phyloP scores from a whole-genome alignment of 1,284 basidiomycete genomes.

The Boletus semigastroideus region DNA sequence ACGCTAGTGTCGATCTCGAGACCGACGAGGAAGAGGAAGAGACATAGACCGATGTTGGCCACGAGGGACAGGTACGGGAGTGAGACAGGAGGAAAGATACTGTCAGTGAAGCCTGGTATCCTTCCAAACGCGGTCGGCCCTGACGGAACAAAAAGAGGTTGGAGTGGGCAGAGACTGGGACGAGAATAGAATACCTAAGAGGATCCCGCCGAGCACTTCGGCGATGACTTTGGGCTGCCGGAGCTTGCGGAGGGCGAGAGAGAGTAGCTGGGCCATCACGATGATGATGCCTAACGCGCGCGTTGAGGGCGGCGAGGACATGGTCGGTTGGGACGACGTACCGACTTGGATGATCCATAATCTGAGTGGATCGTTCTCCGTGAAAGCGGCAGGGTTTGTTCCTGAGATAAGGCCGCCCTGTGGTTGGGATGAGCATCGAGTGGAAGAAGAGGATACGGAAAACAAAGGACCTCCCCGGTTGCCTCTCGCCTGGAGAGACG shows the following conservation, averaged over 20 bases:
- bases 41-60: constrained; percentile 83
- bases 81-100: constrained; percentile 76
- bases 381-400: constrained; percentile 53
- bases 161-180: not conserved
- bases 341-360: constrained; percentile 73
- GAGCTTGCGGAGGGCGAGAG: constrained; percentile 54
- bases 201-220: constrained; percentile 73
- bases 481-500: constrained; percentile 11
- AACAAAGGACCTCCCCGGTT: constrained; percentile 20
- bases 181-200: constrained; percentile 43
- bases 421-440: constrained; percentile 1
- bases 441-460: not conserved
- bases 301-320: not conserved
- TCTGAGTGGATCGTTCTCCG: constrained; percentile 57
- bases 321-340: constrained; percentile 24
- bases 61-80: constrained; percentile 80
- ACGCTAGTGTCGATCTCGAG: constrained; percentile 82
- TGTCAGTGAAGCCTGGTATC: constrained; percentile 34
- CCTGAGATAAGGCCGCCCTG: constrained; percentile 55
- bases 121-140: constrained; percentile 58
- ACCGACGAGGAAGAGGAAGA: constrained; percentile 90
- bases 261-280: constrained; percentile 60
- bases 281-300: constrained; percentile 58
- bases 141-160: constrained; percentile 6
- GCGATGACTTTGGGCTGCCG: constrained; percentile 75